These are phyloP conservation scores for Pichia nanzhaoensis DNA, from an alignment of 805 yeast genomes.

Conservation along the genomic window DNA sequence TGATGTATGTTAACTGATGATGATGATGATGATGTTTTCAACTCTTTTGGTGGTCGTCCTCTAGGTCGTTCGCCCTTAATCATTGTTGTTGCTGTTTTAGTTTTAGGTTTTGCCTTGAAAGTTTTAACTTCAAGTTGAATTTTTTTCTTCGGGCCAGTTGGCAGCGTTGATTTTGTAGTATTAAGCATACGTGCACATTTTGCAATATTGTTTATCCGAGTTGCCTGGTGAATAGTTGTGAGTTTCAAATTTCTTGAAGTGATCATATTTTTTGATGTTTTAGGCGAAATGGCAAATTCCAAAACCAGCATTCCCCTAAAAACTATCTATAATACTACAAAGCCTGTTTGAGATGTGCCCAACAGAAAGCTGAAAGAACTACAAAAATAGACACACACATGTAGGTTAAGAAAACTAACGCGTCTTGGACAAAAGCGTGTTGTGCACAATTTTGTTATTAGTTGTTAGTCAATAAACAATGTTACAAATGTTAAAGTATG, in stretches of 20 bases:
- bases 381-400: neutral
- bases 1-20: neutral
- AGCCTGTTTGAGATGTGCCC: neutral
- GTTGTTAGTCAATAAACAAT: too few relatives aligned
- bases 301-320: neutral
- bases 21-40: neutral
- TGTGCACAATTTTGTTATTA: neutral
- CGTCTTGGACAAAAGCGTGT: neutral
- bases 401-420: neutral
- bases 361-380: neutral
- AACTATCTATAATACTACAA: too few relatives aligned
- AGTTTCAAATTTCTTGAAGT: neutral
- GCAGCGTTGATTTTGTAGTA: neutral
- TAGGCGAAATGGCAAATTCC: neutral
- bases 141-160: neutral
- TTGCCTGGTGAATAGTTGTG: constrained; percentile 2
- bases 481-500: too few relatives aligned
- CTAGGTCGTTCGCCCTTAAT: constrained; percentile 10
- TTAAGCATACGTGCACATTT: constrained; percentile 4
- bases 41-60: constrained; percentile 9
- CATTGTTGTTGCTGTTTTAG: neutral
- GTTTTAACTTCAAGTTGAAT: neutral
- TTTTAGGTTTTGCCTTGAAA: neutral
- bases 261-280: neutral
- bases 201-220: constrained; percentile 2